A percentile compares a stretch with the other conserved stretches of the same genome.
phyloP scores from a whole-genome alignment of 192 early-diverging fungal genomes.

The Coemansia interrupta region DNA sequence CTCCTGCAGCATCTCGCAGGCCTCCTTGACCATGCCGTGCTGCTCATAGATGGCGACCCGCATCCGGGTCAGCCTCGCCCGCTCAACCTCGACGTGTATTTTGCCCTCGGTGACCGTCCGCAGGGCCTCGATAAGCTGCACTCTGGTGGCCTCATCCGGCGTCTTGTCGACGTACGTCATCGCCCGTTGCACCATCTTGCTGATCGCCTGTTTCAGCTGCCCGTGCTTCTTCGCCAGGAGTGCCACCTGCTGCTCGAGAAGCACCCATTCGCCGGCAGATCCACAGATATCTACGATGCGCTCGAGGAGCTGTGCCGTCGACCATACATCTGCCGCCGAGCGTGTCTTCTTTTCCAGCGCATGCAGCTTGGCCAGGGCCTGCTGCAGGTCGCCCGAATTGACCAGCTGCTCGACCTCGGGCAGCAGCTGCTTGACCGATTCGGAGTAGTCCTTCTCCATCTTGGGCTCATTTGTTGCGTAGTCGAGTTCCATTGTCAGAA shows the following conservation, averaged over 20 bases:
- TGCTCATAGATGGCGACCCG: slow-evolving; percentile 85
- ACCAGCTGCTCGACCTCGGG: slow-evolving; percentile 73
- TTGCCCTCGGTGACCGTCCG: slow-evolving; percentile 96
- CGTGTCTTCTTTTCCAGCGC: slow-evolving; percentile 93
- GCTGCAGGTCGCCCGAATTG: slow-evolving; percentile 65
- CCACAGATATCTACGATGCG: slow-evolving; percentile 73
- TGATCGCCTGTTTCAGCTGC: slow-evolving; percentile 90
- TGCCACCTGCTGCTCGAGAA: slow-evolving; percentile 88
- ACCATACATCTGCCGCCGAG: slow-evolving; percentile 81
- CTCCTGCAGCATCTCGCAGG: slow-evolving; percentile 93
- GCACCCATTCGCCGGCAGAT: slow-evolving; percentile 75
- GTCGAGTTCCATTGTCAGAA: slow-evolving; percentile 33
- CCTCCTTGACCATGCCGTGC: slow-evolving; percentile 85
- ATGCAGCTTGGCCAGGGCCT: slow-evolving; percentile 86
- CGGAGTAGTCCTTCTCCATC: slow-evolving; percentile 90
- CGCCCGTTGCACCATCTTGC: slow-evolving; percentile 91
- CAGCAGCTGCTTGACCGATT: slow-evolving; percentile 70
- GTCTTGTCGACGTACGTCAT: slow-evolving; percentile 86
- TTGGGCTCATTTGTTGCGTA: slow-evolving; percentile 58
- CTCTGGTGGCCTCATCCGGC: slow-evolving; percentile 73
- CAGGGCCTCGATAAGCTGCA: slow-evolving; percentile 91
- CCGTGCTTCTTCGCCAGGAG: slow-evolving; percentile 96
- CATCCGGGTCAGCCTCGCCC: slow-evolving; percentile 88
- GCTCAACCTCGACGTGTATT: slow-evolving; percentile 99
- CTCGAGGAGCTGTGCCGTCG: slow-evolving; percentile 82